These are phyloP conservation scores for Xylogone sp. DNA, from an alignment of 2,329 filamentous ascomycete species.

Conservation along the genomic window DNA sequence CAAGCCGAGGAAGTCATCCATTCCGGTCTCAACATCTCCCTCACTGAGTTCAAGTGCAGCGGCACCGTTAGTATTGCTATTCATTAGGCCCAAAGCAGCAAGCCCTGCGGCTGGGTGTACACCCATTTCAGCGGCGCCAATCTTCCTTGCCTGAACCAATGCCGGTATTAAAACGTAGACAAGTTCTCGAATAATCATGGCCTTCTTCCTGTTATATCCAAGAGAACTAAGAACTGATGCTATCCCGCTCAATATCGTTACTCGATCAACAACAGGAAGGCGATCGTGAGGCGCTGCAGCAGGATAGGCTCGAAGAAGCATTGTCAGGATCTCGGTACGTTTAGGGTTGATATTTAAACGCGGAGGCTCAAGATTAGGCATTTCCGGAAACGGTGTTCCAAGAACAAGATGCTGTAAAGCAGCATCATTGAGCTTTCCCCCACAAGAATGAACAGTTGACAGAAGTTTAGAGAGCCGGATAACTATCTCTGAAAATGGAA, in stretches of 20 bases:
- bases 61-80: slow-evolving; percentile 45
- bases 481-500: slow-evolving; percentile 68
- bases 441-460: slow-evolving; percentile 60
- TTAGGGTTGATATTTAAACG: slow-evolving; percentile 52
- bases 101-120: slow-evolving; percentile 91
- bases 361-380: slow-evolving; percentile 42
- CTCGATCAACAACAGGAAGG: slow-evolving; percentile 70
- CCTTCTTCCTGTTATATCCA: slow-evolving; percentile 83
- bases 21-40: slow-evolving; percentile 61
- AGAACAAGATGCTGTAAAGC: slow-evolving; percentile 63
- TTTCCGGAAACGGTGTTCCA: slow-evolving; percentile 52
- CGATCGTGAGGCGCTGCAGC: slow-evolving; percentile 58
- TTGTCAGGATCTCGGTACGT: slow-evolving; percentile 60
- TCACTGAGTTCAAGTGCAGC: slow-evolving; percentile 59
- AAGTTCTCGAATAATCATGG: slow-evolving; percentile 82
- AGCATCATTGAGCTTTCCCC: slow-evolving; percentile 57
- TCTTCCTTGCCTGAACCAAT: slow-evolving; percentile 83
- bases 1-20: slow-evolving; percentile 59
- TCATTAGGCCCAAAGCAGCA: slow-evolving; percentile 61
- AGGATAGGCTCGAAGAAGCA: slow-evolving; percentile 69
- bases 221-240: slow-evolving; percentile 78
- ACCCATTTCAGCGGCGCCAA: slow-evolving; percentile 92
- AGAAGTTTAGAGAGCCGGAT: slow-evolving; percentile 71
- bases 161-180: slow-evolving; percentile 79
- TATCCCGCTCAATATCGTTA: slow-evolving; percentile 79